These are phyloP conservation scores for Suillus plorans DNA, from an alignment of 768 basidiomycete species.

Conservation along the genomic window DNA sequence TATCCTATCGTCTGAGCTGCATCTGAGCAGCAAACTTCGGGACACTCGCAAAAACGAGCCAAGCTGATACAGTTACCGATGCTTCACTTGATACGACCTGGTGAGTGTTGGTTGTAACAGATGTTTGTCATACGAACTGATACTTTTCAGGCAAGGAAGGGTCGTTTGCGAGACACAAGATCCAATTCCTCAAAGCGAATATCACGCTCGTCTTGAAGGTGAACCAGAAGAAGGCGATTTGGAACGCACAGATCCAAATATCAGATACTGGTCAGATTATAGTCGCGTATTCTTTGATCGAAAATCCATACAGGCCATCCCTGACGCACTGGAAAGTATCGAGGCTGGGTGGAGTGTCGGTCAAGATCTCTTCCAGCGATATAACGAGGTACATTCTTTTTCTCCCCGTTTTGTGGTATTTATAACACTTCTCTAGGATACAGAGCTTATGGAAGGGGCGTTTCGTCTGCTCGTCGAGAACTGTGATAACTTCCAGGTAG, in stretches of 20 bases:
- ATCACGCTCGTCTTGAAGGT: slow-evolving; percentile 47
- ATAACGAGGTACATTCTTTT: slow-evolving; percentile 49
- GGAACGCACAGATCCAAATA: slow-evolving; percentile 19
- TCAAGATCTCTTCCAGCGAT: slow-evolving; percentile 49
- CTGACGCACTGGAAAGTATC: slow-evolving; percentile 50
- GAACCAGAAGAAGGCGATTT: slow-evolving; percentile 12
- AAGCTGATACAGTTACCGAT: slow-evolving; percentile 33
- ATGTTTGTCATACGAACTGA: background rate
- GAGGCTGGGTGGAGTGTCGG: slow-evolving; percentile 59
- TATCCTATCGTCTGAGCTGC: slow-evolving; percentile 9
- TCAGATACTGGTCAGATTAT: slow-evolving; percentile 54
- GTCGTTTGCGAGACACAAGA: slow-evolving; percentile 53
- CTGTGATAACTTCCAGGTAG: slow-evolving; percentile 71
- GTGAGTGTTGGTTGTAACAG: slow-evolving; percentile 13
- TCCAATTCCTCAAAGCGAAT: slow-evolving; percentile 51
- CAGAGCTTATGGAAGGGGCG: slow-evolving; percentile 66
- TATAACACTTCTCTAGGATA: slow-evolving; percentile 42
- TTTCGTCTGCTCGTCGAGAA: slow-evolving; percentile 72
- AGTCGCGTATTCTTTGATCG: slow-evolving; percentile 59
- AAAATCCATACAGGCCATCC: slow-evolving; percentile 61
- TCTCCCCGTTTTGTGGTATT: background rate
- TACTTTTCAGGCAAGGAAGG: slow-evolving; percentile 43
- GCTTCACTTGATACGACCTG: slow-evolving; percentile 21
- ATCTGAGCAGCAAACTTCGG: slow-evolving; percentile 61
- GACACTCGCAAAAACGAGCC: slow-evolving; percentile 38